Percentiles rank a stretch among this genome's conserved stretches.
These are phyloP conservation scores for Geranomyces variabilis DNA, from an alignment of 192 early-diverging fungal genomes.

Conservation along the genomic window DNA sequence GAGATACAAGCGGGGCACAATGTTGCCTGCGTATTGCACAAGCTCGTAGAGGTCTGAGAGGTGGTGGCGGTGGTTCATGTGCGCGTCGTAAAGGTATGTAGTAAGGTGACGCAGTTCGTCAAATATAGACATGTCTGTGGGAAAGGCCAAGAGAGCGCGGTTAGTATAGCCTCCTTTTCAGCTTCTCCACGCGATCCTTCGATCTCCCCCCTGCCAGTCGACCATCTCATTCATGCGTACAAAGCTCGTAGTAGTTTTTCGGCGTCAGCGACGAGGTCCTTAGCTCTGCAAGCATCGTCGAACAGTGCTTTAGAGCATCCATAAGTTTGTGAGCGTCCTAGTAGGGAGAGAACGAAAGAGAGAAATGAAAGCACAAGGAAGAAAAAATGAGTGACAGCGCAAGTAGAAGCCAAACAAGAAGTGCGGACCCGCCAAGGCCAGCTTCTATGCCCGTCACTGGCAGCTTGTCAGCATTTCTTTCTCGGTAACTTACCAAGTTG, in stretches of 20 bases:
- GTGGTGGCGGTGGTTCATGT: slow-evolving; percentile 71
- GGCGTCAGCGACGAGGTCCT: slow-evolving; percentile 93
- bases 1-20: slow-evolving; percentile 97
- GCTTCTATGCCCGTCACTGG: too few species aligned
- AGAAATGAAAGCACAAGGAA: neutral
- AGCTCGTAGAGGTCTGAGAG: slow-evolving; percentile 95
- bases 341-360: neutral
- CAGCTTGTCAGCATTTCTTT: too few species aligned
- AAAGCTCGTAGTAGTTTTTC: slow-evolving; percentile 99
- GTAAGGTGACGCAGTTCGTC: slow-evolving; percentile 94
- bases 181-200: too few species aligned
- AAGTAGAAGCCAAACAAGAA: too few species aligned
- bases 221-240: slow-evolving; percentile 47
- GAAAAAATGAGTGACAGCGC: neutral
- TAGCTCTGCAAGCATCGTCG: slow-evolving; percentile 96
- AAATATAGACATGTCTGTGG: slow-evolving; percentile 93
- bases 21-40: slow-evolving; percentile 97
- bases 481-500: slow-evolving; percentile 74
- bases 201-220: too few species aligned
- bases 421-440: neutral
- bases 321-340: slow-evolving; percentile 88
- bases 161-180: neutral
- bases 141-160: neutral
- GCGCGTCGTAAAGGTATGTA: slow-evolving; percentile 88
- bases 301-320: slow-evolving; percentile 98